phyloP scores from a whole-genome alignment of 2,329 filamentous ascomycete species.

The Boeremia exigua region DNA sequence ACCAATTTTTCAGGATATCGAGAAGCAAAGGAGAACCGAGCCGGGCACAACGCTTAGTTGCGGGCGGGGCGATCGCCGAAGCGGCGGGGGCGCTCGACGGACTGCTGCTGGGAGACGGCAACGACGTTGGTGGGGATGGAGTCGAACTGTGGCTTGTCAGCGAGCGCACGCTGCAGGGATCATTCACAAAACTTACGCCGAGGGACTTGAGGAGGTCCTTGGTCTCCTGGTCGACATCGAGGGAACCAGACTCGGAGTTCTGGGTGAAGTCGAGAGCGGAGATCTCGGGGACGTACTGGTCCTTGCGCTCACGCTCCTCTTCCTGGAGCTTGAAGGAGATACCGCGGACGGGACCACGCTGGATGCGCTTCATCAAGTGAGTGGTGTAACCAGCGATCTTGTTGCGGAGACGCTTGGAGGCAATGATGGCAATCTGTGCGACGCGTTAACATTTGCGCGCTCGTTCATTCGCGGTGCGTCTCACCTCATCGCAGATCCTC shows the following conservation, averaged over 20 bases:
- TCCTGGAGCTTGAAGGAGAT: slow-evolving; percentile 99
- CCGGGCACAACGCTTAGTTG: slow-evolving; percentile 47
- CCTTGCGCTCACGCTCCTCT: slow-evolving; percentile 99
- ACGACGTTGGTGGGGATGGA: slow-evolving; percentile 96
- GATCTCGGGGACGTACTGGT: slow-evolving; percentile 99
- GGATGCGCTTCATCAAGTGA: slow-evolving; percentile 92
- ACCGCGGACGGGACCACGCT: slow-evolving; percentile 97
- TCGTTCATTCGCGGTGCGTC: neutral
- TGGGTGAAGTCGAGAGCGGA: slow-evolving; percentile 98
- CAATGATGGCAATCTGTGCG: slow-evolving; percentile 83
- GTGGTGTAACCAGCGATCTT: slow-evolving; percentile 94
- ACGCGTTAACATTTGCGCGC: slow-evolving; percentile 68
- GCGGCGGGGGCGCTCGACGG: slow-evolving; percentile 80
- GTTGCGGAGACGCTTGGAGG: slow-evolving; percentile 98
- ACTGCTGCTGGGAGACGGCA: slow-evolving; percentile 86
- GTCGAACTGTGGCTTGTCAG: slow-evolving; percentile 74
- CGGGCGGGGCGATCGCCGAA: slow-evolving; percentile 68
- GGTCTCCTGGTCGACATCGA: slow-evolving; percentile 96
- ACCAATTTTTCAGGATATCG: slow-evolving; percentile 45
- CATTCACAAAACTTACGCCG: slow-evolving; percentile 74
- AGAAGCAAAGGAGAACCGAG: slow-evolving; percentile 54
- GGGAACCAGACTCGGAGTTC: slow-evolving; percentile 88
- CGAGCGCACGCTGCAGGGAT: neutral
- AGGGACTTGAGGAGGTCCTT: slow-evolving; percentile 99
- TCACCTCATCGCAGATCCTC: slow-evolving; percentile 91